Evolutionary conservation across 2,329 filamentous ascomycete genomes (phyloP).

Genomic region (Fusarium duplospermum): DNA sequence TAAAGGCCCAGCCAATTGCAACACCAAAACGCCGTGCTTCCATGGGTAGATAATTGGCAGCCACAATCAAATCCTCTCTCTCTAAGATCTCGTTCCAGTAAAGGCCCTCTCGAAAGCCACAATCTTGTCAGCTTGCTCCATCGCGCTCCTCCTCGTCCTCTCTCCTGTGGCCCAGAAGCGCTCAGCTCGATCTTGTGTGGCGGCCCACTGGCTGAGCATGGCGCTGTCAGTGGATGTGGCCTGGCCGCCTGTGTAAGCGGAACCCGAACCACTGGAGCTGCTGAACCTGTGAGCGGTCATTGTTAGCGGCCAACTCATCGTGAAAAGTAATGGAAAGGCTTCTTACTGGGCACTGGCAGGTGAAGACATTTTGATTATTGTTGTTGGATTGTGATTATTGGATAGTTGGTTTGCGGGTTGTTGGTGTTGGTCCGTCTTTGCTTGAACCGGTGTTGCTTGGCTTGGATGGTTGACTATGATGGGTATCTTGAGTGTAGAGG

Average conservation of each 20-base stretch:
- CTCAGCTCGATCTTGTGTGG: constrained; percentile 18
- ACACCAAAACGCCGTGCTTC: constrained; percentile 22
- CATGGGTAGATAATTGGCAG: constrained; percentile 11
- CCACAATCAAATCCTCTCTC: background rate
- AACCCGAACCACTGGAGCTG: constrained; percentile 24
- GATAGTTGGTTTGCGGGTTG: background rate
- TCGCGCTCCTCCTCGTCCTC: constrained; percentile 19
- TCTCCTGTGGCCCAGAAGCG: constrained; percentile 27
- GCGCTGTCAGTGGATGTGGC: constrained; percentile 4
- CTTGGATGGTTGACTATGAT: background rate
- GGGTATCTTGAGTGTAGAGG: background rate
- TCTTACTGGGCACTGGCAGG: constrained; percentile 23
- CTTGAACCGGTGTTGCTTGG: background rate
- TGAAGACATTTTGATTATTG: constrained; percentile 23
- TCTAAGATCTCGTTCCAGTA: background rate
- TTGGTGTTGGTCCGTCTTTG: constrained; percentile 1
- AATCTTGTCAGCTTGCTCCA: constrained; percentile 9
- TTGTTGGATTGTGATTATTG: background rate
- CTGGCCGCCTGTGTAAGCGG: constrained; percentile 29
- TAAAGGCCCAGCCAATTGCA: constrained; percentile 1
- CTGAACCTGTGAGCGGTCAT: constrained; percentile 11
- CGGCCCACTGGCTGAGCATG: constrained; percentile 24
- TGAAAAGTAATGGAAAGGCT: background rate
- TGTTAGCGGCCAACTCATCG: background rate
- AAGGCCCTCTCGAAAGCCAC: constrained; percentile 25